Percentiles rank a stretch among this genome's conserved stretches.
These are phyloP conservation scores for Oryza meyeriana DNA, from an alignment of 176 grass and related monocot species.

Conservation along the genomic window DNA sequence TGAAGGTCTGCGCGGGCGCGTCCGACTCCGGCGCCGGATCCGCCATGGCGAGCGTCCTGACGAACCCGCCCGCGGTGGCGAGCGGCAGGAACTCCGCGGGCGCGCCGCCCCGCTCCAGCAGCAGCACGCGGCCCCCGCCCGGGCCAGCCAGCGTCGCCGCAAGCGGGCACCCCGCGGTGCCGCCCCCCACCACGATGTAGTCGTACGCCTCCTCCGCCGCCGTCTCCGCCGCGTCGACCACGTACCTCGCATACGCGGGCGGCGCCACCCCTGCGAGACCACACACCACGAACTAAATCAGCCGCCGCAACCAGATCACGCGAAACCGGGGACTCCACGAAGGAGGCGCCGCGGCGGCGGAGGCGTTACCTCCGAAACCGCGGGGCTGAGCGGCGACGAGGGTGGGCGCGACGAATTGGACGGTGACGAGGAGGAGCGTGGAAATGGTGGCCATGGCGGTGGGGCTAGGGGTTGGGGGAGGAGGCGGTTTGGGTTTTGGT, in stretches of 20 bases:
- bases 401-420: neutral
- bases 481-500: neutral
- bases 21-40: conserved; percentile 43
- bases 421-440: neutral
- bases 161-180: conserved; percentile 69
- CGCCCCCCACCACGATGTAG: conserved; percentile 88
- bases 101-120: conserved; percentile 69
- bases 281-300: neutral
- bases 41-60: conserved; percentile 56
- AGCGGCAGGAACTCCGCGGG: conserved; percentile 65
- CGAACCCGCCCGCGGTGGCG: conserved; percentile 50
- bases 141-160: conserved; percentile 56
- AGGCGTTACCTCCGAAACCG: conserved; percentile 22
- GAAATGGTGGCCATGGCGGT: conserved; percentile 11
- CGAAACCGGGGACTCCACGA: neutral
- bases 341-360: neutral
- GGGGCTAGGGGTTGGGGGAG: neutral
- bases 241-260: conserved; percentile 53
- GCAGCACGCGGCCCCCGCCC: conserved; percentile 45
- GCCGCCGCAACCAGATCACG: neutral
- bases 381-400: conserved; percentile 5
- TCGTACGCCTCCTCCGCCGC: conserved; percentile 63
- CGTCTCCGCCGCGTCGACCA: conserved; percentile 48
- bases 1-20: conserved; percentile 49
- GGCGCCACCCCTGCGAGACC: conserved; percentile 13